A percentile compares a stretch with the other conserved stretches of the same genome.
Conservation (phyloP, 2,329 filamentous ascomycete genomes). For the Akanthomyces dipterigenus region DNA sequence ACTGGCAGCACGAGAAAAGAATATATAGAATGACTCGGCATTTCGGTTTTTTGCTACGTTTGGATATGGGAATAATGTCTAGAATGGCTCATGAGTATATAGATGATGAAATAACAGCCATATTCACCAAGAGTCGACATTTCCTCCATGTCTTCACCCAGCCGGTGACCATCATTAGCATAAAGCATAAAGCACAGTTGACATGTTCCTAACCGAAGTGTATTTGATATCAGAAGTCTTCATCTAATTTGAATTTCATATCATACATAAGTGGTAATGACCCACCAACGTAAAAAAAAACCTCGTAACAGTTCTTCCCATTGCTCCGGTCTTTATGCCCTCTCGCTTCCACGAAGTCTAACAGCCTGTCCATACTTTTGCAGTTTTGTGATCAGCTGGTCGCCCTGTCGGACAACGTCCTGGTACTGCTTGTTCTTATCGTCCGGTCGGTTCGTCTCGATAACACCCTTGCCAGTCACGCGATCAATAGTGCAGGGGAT, state of each 20-base stretch:
- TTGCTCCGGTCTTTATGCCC: slow-evolving; percentile 50
- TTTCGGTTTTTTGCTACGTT: background rate
- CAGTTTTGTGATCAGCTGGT: slow-evolving; percentile 95
- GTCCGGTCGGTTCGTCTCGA: slow-evolving; percentile 95
- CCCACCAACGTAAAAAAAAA: slow-evolving; percentile 4
- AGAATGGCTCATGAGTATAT: background rate
- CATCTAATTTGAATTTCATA: slow-evolving; percentile 9
- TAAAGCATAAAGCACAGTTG: background rate
- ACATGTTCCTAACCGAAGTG: background rate
- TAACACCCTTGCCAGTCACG: slow-evolving; percentile 90
- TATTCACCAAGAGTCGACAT: background rate
- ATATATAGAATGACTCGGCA: background rate
- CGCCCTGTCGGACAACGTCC: slow-evolving; percentile 94
- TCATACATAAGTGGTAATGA: slow-evolving; percentile 11
- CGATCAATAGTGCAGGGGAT: slow-evolving; percentile 97
- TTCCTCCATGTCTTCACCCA: background rate
- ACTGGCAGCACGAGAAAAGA: background rate
- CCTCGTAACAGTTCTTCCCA: background rate
- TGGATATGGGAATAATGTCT: slow-evolving; percentile 1
- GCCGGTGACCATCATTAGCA: background rate
- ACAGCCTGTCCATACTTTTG: slow-evolving; percentile 99
- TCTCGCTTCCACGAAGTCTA: slow-evolving; percentile 86
- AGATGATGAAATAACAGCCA: background rate
- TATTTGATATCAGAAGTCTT: slow-evolving; percentile 7
- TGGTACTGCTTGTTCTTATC: slow-evolving; percentile 99